Evolutionary conservation across 1,284 basidiomycete genomes (phyloP).

Genomic region (Ustilago loliicola): DNA sequence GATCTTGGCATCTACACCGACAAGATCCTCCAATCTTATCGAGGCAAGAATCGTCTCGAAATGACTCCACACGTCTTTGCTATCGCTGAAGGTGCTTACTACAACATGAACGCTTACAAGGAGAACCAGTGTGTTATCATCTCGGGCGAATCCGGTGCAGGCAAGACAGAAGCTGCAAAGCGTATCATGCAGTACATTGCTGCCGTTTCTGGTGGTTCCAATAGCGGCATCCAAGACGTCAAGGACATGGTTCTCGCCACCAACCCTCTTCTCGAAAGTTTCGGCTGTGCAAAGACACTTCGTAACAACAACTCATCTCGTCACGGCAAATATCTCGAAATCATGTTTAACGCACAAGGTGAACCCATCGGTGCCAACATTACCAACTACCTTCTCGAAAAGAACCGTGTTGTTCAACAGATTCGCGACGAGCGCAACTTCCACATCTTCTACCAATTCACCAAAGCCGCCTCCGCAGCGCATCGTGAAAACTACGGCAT

Average conservation of each 20-base stretch:
- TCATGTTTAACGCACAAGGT: constrained; percentile 95
- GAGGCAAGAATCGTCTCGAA: constrained; percentile 97
- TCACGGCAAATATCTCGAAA: constrained; percentile 99
- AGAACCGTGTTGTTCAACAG: constrained; percentile 94
- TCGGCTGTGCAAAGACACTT: constrained; percentile 98
- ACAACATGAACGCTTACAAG: constrained; percentile 99
- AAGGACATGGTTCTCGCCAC: constrained; percentile 99
- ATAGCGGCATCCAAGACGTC: constrained; percentile 84
- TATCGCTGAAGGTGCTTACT: constrained; percentile 96
- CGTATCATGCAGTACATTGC: constrained; percentile 99
- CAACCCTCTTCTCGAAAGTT: constrained; percentile 96
- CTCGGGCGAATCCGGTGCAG: constrained; percentile 85
- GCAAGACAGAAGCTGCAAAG: constrained; percentile 69
- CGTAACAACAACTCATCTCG: constrained; percentile 99
- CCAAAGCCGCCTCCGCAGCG: constrained; percentile 89
- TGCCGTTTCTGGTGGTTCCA: constrained; percentile 87
- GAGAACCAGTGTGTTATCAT: constrained; percentile 99
- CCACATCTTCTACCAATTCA: constrained; percentile 99
- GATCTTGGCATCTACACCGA: constrained; percentile 92
- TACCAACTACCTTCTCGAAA: constrained; percentile 98
- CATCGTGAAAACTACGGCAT: constrained; percentile 94
- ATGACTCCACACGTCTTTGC: constrained; percentile 97
- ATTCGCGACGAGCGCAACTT: constrained; percentile 97
- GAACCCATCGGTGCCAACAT: constrained; percentile 98
- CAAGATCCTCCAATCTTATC: constrained; percentile 85